Conservation (phyloP, 2,329 filamentous ascomycete species). For the Talaromyces sp. region DNA sequence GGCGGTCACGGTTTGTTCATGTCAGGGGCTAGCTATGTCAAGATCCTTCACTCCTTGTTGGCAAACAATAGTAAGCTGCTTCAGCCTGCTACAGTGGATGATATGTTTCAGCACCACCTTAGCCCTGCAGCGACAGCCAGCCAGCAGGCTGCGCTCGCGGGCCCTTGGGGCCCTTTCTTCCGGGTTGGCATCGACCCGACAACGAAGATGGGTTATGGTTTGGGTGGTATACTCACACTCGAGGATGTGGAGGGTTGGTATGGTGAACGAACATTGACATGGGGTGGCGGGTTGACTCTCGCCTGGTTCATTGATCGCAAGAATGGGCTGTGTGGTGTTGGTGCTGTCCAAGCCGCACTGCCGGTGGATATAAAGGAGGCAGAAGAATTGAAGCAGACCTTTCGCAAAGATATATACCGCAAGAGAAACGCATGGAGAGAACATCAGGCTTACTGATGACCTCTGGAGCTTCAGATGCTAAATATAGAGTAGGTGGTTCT, state of each 20-base stretch:
- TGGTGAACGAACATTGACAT: constrained; percentile 39
- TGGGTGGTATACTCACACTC: constrained; percentile 39
- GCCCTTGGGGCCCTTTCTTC: constrained; percentile 33
- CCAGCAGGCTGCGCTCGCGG: constrained; percentile 23
- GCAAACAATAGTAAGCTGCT: constrained; percentile 27
- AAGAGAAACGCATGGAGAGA: constrained; percentile 31
- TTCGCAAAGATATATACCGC: constrained; percentile 39
- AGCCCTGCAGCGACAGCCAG: constrained; percentile 19
- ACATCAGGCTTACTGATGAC: constrained; percentile 5
- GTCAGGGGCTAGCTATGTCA: constrained; percentile 23
- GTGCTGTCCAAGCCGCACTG: constrained; percentile 36
- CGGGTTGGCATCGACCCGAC: constrained; percentile 27
- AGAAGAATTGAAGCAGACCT: constrained; percentile 36
- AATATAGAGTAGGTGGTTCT: no score
- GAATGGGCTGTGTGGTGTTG: constrained; percentile 42
- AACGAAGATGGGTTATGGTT: constrained; percentile 34
- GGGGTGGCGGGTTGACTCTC: constrained; percentile 45
- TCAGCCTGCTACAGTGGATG: constrained; percentile 19
- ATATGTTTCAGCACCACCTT: constrained; percentile 26
- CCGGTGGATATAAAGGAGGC: constrained; percentile 26
- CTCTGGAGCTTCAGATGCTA: no score
- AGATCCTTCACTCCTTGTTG: constrained; percentile 25
- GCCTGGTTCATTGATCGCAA: constrained; percentile 48
- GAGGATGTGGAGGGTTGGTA: constrained; percentile 42
- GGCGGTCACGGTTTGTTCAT: constrained; percentile 43